phyloP scores from a whole-genome alignment of 345 rosid genomes.

The Bruguiera parviflora region DNA sequence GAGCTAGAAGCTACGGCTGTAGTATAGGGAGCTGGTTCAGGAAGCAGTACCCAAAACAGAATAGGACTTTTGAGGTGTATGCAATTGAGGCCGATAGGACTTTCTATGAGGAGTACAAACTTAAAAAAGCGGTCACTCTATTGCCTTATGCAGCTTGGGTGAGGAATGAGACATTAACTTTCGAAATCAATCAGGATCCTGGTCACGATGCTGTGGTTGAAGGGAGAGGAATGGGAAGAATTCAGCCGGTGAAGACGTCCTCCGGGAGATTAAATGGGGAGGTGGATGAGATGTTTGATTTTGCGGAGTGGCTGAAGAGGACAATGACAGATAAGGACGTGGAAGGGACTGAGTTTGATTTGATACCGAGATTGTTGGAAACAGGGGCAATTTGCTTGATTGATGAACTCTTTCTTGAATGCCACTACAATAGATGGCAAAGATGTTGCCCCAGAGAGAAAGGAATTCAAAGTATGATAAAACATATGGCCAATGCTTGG shows the following conservation, averaged over 20 bases:
- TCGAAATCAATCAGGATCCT: slow-evolving; percentile 76
- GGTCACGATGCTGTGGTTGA: slow-evolving; percentile 50
- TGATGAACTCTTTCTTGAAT: slow-evolving; percentile 90
- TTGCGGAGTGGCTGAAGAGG: slow-evolving; percentile 83
- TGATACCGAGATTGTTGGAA: slow-evolving; percentile 74
- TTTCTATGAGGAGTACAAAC: slow-evolving; percentile 63
- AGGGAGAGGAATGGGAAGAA: slow-evolving; percentile 98
- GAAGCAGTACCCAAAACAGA: slow-evolving; percentile 93
- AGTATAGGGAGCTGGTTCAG: slow-evolving; percentile 96
- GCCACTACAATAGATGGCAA: slow-evolving; percentile 99
- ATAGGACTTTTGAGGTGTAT: slow-evolving; percentile 76
- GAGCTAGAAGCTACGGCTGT: slow-evolving; percentile 92
- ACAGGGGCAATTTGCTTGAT: slow-evolving; percentile 86
- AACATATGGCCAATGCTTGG: slow-evolving; percentile 80
- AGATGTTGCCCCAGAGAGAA: slow-evolving; percentile 90
- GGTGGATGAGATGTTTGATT: slow-evolving; percentile 80
- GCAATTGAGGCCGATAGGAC: slow-evolving; percentile 82
- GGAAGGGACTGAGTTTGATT: slow-evolving; percentile 94
- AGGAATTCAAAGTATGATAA: slow-evolving; percentile 82
- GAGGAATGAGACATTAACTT: slow-evolving; percentile 77
- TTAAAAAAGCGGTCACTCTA: slow-evolving; percentile 53
- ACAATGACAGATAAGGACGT: slow-evolving; percentile 75
- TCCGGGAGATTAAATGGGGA: slow-evolving; percentile 35
- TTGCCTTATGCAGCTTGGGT: slow-evolving; percentile 98
- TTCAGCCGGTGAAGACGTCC: slow-evolving; percentile 48